Evolutionary conservation across 2,329 filamentous ascomycete species (phyloP).

Genomic region (Fusarium neocosmosporiellum): DNA sequence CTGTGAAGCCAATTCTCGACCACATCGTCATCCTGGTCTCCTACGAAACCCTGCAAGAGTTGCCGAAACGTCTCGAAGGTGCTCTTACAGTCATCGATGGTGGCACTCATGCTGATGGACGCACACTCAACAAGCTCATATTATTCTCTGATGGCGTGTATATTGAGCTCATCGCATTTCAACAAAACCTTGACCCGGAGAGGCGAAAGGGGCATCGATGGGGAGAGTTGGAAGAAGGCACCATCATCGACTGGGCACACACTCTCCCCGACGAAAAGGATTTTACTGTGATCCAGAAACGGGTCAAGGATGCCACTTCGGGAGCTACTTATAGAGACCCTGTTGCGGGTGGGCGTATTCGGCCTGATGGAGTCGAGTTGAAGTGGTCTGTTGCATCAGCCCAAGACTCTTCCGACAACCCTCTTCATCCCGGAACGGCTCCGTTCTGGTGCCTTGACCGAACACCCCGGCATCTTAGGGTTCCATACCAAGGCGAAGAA

Average conservation of each 20-base stretch:
- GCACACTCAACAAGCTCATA: slow-evolving; percentile 24
- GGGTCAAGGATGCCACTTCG: background rate
- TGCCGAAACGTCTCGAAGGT: slow-evolving; percentile 4
- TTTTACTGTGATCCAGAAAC: slow-evolving; percentile 10
- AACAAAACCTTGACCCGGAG: slow-evolving; percentile 17
- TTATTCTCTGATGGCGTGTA: slow-evolving; percentile 23
- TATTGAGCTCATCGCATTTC: slow-evolving; percentile 32
- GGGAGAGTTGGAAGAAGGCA: slow-evolving; percentile 20
- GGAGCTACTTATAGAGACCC: background rate
- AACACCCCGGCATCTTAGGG: slow-evolving; percentile 9
- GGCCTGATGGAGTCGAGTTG: slow-evolving; percentile 24
- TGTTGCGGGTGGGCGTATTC: slow-evolving; percentile 20
- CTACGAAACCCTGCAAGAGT: slow-evolving; percentile 11
- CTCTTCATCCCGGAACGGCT: slow-evolving; percentile 13
- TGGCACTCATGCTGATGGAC: slow-evolving; percentile 21
- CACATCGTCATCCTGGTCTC: slow-evolving; percentile 29
- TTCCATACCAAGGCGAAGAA: slow-evolving; percentile 5
- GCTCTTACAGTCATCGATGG: slow-evolving; percentile 25
- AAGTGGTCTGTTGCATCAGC: slow-evolving; percentile 31
- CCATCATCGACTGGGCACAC: slow-evolving; percentile 26
- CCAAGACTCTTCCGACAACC: background rate
- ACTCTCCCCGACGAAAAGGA: slow-evolving; percentile 16
- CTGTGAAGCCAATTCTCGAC: slow-evolving; percentile 8
- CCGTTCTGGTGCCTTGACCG: slow-evolving; percentile 32
- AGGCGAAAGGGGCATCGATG: slow-evolving; percentile 21